Evolutionary conservation across 192 early-diverging fungal genomes (phyloP), one percentile per base, ranked within the genome.

Genomic region (Coemansia sp.): DNA sequence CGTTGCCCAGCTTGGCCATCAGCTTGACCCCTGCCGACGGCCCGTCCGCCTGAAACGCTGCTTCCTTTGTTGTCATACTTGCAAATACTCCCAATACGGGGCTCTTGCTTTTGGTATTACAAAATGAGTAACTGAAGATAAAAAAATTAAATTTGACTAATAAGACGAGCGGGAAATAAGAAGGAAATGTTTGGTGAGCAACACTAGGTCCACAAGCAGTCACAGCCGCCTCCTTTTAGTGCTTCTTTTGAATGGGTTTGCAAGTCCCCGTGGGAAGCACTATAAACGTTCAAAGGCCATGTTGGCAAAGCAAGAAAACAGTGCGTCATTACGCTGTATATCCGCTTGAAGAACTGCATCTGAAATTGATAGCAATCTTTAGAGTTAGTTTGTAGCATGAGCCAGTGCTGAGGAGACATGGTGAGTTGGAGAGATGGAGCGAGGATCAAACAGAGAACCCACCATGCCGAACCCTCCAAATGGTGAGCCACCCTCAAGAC

Each of bases 1-100:
- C 86, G 47, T 83, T 84, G 38, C 69, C 84, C 24, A 88, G 75
- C 66, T 84, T 84, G 3, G 71, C 79, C 57, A 76, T 52, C 15
- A 82, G 50, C 41, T 65, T 64, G 66, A 77, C 37, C 21, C 65
- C 69, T 2, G 75, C 69, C 2, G 75, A 60, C 2, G 75, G 75
- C 15, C 69, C 62, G 4, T 52, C 50, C 5, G 47, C 11, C 22
- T 59, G 32, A 53, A 25, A 32, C 48, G 11, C 6, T 63, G 62
- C 49, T 53, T 29, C 47, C 32, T 21, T 54, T 50, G 27, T 22
- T 50, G 47, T 19, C 47, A 49, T 49, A 17, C 47, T 15, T 49
- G 15, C 19, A 19, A 17, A 49, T 19, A 49, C 14, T 49, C 32
- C 32, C 32, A 32, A 32, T 32, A 32, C 32, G 32, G 32, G 32